phyloP scores from a whole-genome alignment of 2,329 filamentous ascomycete genomes.

The Lasiodiplodia theobromae region DNA sequence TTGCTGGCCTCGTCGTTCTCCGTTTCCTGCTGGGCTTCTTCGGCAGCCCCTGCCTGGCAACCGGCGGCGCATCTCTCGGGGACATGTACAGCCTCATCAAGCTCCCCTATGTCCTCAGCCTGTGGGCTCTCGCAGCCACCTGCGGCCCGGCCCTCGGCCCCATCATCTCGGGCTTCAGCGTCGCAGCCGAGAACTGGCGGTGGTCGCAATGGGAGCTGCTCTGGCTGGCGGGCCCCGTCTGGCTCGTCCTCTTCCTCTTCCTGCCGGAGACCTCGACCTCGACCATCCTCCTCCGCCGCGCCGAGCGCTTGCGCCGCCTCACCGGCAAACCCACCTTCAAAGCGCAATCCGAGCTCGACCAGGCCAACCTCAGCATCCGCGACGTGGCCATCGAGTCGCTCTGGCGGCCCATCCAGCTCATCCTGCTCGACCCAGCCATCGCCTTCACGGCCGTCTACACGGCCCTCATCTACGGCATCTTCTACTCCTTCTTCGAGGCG shows the following conservation, averaged over 20 bases:
- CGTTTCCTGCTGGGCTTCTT: slow-evolving; percentile 51
- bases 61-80: slow-evolving; percentile 46
- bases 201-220: slow-evolving; percentile 40
- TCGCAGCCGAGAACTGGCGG: slow-evolving; percentile 36
- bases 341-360: slow-evolving; percentile 69
- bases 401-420: slow-evolving; percentile 53
- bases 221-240: slow-evolving; percentile 36
- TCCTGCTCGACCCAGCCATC: slow-evolving; percentile 48
- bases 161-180: slow-evolving; percentile 37
- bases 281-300: slow-evolving; percentile 39
- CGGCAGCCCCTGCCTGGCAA: slow-evolving; percentile 47
- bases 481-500: slow-evolving; percentile 36
- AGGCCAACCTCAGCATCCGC: slow-evolving; percentile 58
- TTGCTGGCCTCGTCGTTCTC: slow-evolving; percentile 67
- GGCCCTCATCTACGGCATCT: slow-evolving; percentile 34
- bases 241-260: slow-evolving; percentile 36
- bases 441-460: slow-evolving; percentile 35
- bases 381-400: slow-evolving; percentile 48
- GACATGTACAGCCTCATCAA: slow-evolving; percentile 52
- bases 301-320: slow-evolving; percentile 49
- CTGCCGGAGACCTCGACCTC: slow-evolving; percentile 38
- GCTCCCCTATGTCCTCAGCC: slow-evolving; percentile 52
- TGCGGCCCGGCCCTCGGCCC: slow-evolving; percentile 41
- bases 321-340: slow-evolving; percentile 63
- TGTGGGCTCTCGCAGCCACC: slow-evolving; percentile 55